phyloP scores from a whole-genome alignment of 2,329 filamentous ascomycete genomes.

The Periconia sp. region DNA sequence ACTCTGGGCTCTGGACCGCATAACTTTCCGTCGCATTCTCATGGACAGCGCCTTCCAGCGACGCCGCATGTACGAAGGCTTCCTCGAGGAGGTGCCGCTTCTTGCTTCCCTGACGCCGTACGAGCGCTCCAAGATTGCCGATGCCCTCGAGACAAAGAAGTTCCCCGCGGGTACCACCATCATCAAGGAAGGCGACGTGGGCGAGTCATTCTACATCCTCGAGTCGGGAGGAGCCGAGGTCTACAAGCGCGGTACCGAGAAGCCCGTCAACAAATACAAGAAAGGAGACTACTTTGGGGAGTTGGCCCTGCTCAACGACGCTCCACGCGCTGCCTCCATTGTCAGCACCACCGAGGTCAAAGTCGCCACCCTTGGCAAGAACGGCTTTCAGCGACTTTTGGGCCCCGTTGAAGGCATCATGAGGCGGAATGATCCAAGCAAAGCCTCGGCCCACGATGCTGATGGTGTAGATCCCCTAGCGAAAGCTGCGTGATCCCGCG shows the following conservation, averaged over 20 bases:
- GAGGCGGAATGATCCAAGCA: conserved; percentile 72
- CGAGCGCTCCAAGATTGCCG: conserved; percentile 96
- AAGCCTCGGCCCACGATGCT: conserved; percentile 39
- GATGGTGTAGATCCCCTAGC: conserved; percentile 70
- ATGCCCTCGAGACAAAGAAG: conserved; percentile 91
- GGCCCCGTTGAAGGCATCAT: conserved; percentile 95
- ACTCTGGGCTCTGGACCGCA: conserved; percentile 91
- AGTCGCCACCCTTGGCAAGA: conserved; percentile 89
- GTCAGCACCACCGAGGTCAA: conserved; percentile 86
- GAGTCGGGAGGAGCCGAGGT: conserved; percentile 88
- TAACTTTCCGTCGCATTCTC: conserved; percentile 95
- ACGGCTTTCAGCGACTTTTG: conserved; percentile 90
- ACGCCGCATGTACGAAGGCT: conserved; percentile 94
- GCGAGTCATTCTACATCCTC: conserved; percentile 89
- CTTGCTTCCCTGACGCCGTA: conserved; percentile 84
- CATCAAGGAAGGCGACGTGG: conserved; percentile 89
- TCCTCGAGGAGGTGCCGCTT: conserved; percentile 91
- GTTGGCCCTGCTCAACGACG: conserved; percentile 89
- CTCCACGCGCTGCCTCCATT: conserved; percentile 88
- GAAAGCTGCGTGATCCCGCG: conserved; percentile 24
- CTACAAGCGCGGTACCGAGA: conserved; percentile 74
- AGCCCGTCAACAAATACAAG: conserved; percentile 78
- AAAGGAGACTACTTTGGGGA: conserved; percentile 99
- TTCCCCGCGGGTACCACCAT: conserved; percentile 80
- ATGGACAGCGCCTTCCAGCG: conserved; percentile 98